Conservation (phyloP, 768 basidiomycete genomes). For the Leucocoprinus birnbaumii region DNA sequence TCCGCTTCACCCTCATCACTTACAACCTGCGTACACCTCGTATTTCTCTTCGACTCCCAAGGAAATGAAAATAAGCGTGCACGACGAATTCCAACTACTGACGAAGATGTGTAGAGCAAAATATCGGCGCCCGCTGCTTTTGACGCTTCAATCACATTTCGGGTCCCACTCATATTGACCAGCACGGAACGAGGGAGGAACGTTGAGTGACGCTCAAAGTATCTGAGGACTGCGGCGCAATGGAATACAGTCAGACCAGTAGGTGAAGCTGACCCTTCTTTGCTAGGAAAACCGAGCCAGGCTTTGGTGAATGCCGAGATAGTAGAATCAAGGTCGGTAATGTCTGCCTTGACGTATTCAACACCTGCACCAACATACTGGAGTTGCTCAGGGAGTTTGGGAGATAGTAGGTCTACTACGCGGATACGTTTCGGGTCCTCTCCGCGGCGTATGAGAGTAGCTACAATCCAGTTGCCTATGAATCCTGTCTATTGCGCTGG, state of each 20-base stretch:
- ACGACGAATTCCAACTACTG: neutral
- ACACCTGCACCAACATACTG: neutral
- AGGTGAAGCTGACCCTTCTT: too few species aligned
- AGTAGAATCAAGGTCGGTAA: neutral
- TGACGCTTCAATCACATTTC: constrained; percentile 1
- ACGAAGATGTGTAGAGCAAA: neutral
- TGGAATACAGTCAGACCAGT: constrained; percentile 1
- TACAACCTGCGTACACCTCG: neutral
- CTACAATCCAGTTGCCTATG: neutral
- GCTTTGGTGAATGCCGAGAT: neutral
- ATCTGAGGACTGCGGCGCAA: neutral
- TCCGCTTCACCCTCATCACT: neutral
- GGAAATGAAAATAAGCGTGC: neutral
- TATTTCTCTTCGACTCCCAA: neutral
- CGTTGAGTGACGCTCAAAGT: neutral
- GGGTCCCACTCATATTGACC: neutral
- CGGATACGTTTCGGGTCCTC: neutral
- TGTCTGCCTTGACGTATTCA: neutral
- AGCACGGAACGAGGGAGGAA: neutral
- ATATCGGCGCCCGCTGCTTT: neutral
- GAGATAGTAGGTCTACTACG: neutral
- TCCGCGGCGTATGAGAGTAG: neutral
- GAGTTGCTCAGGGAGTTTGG: neutral
- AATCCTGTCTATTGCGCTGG: neutral
- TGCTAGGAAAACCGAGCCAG: neutral